Base-by-base conservation (phyloP, 768 basidiomycete genomes). In the Pisolithus tinctorius region DNA sequence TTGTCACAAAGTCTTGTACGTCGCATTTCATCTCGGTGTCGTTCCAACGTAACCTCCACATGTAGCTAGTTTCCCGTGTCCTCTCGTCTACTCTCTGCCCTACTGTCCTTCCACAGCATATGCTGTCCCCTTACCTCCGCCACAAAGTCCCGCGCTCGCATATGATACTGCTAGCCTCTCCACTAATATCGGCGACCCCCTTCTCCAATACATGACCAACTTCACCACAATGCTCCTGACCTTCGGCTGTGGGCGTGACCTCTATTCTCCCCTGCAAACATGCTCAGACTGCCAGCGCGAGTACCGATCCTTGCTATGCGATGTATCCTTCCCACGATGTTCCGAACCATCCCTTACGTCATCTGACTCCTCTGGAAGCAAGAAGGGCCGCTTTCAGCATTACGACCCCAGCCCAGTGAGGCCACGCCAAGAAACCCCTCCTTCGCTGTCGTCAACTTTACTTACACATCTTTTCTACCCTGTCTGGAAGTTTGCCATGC, bases 261-360 rank as follows among this genome's bases (percentile, higher is more conserved):
- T 73, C 49, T 94, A 90, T 69, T 91, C 88, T 5, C 84, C 86
- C 0, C 65, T 92, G 20, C 80, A 86, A 26, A 79, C 81, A 4
- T 94, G 92, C 60, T 74, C 77, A 13, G 84, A 87, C 63, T 93
- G 92, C 59, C 78, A 84, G 55, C 65, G 65, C n/a, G 80, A 80
- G 23, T 93, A 93, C 63, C 77, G 84, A 34, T 72, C 70, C 31
- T 93, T 89, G 89, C 76, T 88, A 34, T 94, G 92, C 67, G 63
- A 80, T 20, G 68, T 84, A 14, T 80, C 83, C 8, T 77, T 94
- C 59, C 80, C 88, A 13, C 80, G 91, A 26, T 93, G 92, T 54
- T 74, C 77, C 14, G 88, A 93, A 46, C 57, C 67, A 26, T 57
- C 64, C 5, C 62, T 68, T 6, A 67, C 72, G 49, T 67, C 71